phyloP scores from a whole-genome alignment of 2,329 filamentous ascomycete genomes.

The Diaporthe velutina region DNA sequence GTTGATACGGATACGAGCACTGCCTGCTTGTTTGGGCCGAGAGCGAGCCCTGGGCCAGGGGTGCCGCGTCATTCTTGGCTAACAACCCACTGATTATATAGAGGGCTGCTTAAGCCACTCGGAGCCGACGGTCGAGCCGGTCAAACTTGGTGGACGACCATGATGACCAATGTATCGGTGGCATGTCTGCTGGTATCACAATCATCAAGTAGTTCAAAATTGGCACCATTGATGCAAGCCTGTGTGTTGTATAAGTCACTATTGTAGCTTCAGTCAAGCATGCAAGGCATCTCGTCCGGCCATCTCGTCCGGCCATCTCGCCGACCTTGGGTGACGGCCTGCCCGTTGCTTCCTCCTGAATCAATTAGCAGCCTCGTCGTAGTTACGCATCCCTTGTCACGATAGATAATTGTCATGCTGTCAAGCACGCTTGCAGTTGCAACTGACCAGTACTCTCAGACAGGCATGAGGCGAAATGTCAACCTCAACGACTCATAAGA shows the following conservation, averaged over 20 bases:
- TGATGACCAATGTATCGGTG: not conserved
- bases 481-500: not conserved
- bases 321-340: too few species aligned
- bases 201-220: not conserved
- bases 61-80: not conserved
- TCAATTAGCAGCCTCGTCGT: not conserved
- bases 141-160: not conserved
- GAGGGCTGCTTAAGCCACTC: not conserved
- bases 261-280: not conserved
- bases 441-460: not conserved
- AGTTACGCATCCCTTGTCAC: not conserved
- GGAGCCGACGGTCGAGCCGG: conserved; percentile 15
- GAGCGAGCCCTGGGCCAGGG: not conserved
- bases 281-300: not conserved
- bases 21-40: not conserved
- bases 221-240: not conserved
- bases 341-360: not conserved
- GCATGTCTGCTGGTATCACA: not conserved
- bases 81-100: not conserved
- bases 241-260: not conserved
- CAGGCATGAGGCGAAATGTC: not conserved
- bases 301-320: too few species aligned
- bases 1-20: conserved; percentile 1
- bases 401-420: not conserved
- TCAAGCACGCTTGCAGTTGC: not conserved